Conservation (phyloP, 1,284 basidiomycete species). For the Schizophyllum amplum region DNA sequence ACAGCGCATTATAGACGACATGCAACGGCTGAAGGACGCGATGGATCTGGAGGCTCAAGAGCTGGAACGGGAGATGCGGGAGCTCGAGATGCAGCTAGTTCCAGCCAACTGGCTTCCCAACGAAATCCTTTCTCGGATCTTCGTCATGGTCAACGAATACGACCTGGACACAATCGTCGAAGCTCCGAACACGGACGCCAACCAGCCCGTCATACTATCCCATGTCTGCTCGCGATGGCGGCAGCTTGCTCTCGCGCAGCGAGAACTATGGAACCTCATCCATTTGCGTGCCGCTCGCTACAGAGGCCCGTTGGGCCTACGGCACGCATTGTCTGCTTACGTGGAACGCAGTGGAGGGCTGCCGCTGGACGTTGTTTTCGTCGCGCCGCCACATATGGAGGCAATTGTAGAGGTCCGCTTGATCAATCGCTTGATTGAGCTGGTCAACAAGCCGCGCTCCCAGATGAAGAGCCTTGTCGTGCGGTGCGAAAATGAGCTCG, state of each 20-base stretch:
- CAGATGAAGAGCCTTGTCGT: no score
- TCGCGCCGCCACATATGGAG: no score
- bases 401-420: no score
- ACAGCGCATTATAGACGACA: neutral
- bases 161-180: slow-evolving; percentile 28
- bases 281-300: slow-evolving; percentile 13
- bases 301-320: no score
- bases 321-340: neutral
- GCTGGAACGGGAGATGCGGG: neutral
- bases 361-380: no score
- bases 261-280: slow-evolving; percentile 36
- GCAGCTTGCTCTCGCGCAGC: slow-evolving; percentile 29
- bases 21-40: neutral
- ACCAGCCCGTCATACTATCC: slow-evolving; percentile 32
- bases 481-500: no score
- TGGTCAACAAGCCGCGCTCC: no score
- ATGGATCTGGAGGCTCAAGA: neutral
- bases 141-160: neutral
- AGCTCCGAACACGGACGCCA: slow-evolving; percentile 26
- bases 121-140: neutral
- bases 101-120: neutral
- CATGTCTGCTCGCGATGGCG: slow-evolving; percentile 43
- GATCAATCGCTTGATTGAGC: no score
- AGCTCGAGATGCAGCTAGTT: neutral
- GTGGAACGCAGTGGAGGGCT: no score